phyloP scores from a whole-genome alignment of 768 basidiomycete species.

The Suillus fuscotomentosus region DNA sequence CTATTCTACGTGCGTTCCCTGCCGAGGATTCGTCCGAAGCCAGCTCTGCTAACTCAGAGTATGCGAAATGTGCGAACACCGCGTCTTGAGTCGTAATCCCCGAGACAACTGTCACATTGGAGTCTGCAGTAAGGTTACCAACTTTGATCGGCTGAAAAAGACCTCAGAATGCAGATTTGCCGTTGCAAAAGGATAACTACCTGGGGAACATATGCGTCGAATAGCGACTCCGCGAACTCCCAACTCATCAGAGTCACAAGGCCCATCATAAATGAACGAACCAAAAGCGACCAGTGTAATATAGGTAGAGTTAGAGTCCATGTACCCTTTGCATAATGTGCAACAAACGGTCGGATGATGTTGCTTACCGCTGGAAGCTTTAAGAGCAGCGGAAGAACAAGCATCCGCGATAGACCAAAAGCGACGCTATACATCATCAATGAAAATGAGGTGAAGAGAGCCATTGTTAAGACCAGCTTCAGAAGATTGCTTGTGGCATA shows the following conservation, averaged over 20 bases:
- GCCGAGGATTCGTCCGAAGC: constrained; percentile 42
- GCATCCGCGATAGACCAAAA: constrained; percentile 47
- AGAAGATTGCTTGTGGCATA: constrained; percentile 18
- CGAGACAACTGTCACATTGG: constrained; percentile 57
- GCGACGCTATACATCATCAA: constrained; percentile 37
- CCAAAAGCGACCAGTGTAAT: constrained; percentile 42
- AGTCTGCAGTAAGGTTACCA: constrained; percentile 45
- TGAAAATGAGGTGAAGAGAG: constrained; percentile 40
- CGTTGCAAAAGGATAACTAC: constrained; percentile 30
- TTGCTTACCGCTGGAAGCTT: constrained; percentile 50
- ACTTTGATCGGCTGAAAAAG: constrained; percentile 46
- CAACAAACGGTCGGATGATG: constrained; percentile 58
- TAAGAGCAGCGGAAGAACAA: constrained; percentile 52
- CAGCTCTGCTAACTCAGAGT: constrained; percentile 55
- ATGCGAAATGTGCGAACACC: constrained; percentile 64
- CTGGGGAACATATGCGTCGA: constrained; percentile 58
- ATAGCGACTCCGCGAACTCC: constrained; percentile 63
- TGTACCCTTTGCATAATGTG: constrained; percentile 58
- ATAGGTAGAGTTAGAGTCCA: constrained; percentile 55
- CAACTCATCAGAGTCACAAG: constrained; percentile 53
- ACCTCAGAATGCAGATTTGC: constrained; percentile 4
- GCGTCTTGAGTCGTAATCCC: constrained; percentile 56
- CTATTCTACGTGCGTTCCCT: constrained; percentile 45
- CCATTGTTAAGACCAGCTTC: constrained; percentile 34
- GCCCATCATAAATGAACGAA: constrained; percentile 49